Percentiles rank a stretch among this genome's conserved stretches.
Conservation (phyloP, 176 grass and related monocot genomes). For the Zoysia pacifica region DNA sequence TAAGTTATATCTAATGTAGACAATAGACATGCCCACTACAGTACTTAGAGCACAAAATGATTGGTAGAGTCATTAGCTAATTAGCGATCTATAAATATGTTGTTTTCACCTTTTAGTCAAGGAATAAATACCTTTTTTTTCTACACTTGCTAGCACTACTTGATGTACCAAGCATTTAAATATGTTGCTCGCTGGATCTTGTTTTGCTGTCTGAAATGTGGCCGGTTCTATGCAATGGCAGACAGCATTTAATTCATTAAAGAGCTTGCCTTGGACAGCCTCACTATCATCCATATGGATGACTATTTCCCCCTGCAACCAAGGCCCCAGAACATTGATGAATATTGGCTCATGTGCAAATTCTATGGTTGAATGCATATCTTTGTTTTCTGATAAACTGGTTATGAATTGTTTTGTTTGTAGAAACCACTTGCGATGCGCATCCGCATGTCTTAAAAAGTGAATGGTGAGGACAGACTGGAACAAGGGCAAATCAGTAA, state of each 20-base stretch:
- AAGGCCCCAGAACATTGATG: not conserved
- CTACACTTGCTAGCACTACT: not conserved
- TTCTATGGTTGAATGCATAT: not conserved
- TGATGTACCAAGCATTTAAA: not conserved
- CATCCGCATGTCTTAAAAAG: conserved; percentile 87
- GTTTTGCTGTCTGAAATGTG: not conserved
- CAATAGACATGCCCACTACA: not conserved
- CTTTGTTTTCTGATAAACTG: not conserved
- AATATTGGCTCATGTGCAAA: conserved; percentile 25
- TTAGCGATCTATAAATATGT: not conserved
- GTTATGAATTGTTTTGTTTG: conserved; percentile 21
- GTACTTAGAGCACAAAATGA: not conserved
- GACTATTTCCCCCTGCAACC: not conserved
- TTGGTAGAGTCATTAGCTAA: not conserved
- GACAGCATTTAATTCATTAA: not conserved
- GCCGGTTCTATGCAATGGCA: not conserved
- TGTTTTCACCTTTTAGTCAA: not conserved
- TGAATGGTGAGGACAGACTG: conserved; percentile 78
- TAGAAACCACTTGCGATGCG: conserved; percentile 94
- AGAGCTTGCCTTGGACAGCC: not conserved
- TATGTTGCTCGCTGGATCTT: not conserved
- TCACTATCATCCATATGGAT: conserved; percentile 10
- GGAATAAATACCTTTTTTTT: not conserved
- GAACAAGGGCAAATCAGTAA: conserved; percentile 96
- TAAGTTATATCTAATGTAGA: too few relatives aligned